A percentile compares a stretch with the other conserved stretches of the same genome.
Conservation (phyloP, 345 rosid genomes). For the Moricandia arvensis region DNA sequence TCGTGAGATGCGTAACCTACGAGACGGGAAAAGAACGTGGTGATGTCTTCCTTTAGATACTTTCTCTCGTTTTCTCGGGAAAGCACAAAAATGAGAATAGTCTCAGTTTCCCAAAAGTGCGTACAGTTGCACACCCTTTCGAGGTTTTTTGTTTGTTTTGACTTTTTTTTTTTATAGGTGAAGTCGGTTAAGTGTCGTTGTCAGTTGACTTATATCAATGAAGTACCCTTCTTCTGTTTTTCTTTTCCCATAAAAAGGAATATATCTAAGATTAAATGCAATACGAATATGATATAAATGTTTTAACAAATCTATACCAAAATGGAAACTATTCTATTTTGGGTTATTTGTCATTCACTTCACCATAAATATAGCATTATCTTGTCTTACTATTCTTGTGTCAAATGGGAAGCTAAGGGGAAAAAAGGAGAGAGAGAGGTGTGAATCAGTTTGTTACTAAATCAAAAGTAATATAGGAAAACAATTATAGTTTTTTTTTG, state of each 20-base stretch:
- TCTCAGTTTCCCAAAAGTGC: slow-evolving; percentile 8
- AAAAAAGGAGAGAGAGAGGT: no score
- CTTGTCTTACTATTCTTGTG: background rate
- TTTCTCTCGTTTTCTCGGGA: slow-evolving; percentile 35
- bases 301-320: background rate
- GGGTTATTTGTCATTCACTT: background rate
- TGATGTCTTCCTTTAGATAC: slow-evolving; percentile 22
- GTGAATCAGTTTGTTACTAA: background rate
- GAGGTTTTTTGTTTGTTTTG: background rate
- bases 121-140: background rate
- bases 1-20: slow-evolving; percentile 37
- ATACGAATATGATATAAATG: background rate
- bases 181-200: slow-evolving; percentile 24
- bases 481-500: background rate
- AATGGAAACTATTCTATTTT: background rate
- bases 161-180: background rate
- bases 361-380: background rate
- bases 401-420: background rate
- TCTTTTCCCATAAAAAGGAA: background rate
- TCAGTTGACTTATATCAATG: background rate
- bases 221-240: background rate
- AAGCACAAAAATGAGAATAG: background rate
- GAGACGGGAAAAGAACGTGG: slow-evolving; percentile 46
- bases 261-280: background rate
- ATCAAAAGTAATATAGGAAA: background rate